Evolutionary conservation across 2,329 filamentous ascomycete genomes (phyloP).

Genomic region (Tolypocladium paradoxum): DNA sequence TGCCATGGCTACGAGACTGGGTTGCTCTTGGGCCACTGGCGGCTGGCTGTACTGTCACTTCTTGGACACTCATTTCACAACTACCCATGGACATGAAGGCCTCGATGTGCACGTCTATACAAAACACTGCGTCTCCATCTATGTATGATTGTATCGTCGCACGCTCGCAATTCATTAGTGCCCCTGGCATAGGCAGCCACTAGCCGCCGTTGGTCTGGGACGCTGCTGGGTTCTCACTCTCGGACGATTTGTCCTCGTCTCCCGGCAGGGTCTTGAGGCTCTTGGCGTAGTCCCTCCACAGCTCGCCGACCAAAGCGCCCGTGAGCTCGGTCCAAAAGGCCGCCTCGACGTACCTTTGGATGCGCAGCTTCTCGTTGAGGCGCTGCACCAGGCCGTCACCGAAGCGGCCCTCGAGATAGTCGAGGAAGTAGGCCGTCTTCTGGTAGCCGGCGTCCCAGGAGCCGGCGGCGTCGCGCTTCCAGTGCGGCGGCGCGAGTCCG

Average conservation of each 20-base stretch:
- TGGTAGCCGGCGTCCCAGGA: slow-evolving; percentile 89
- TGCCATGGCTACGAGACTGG: background rate
- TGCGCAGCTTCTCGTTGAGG: slow-evolving; percentile 57
- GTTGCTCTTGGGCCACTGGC: background rate
- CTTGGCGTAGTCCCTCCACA: slow-evolving; percentile 65
- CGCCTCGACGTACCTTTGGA: slow-evolving; percentile 52
- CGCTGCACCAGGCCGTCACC: slow-evolving; percentile 47
- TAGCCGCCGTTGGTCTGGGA: background rate
- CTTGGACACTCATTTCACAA: background rate
- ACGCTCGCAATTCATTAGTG: background rate
- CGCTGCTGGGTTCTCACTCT: no score
- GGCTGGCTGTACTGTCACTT: background rate
- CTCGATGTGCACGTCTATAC: background rate
- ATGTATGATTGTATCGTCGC: no score
- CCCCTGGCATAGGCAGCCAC: no score
- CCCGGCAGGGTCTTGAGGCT: slow-evolving; percentile 7
- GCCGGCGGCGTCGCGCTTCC: slow-evolving; percentile 49
- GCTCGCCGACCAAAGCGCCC: slow-evolving; percentile 50
- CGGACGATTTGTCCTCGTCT: background rate
- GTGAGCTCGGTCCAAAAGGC: slow-evolving; percentile 59
- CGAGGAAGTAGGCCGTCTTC: slow-evolving; percentile 81
- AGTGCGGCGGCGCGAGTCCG: slow-evolving; percentile 69
- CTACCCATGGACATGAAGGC: background rate
- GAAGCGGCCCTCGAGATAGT: slow-evolving; percentile 65
- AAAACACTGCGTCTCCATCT: background rate